These are phyloP conservation scores for Salix brachista DNA, from an alignment of 345 rosid species.

Conservation along the genomic window DNA sequence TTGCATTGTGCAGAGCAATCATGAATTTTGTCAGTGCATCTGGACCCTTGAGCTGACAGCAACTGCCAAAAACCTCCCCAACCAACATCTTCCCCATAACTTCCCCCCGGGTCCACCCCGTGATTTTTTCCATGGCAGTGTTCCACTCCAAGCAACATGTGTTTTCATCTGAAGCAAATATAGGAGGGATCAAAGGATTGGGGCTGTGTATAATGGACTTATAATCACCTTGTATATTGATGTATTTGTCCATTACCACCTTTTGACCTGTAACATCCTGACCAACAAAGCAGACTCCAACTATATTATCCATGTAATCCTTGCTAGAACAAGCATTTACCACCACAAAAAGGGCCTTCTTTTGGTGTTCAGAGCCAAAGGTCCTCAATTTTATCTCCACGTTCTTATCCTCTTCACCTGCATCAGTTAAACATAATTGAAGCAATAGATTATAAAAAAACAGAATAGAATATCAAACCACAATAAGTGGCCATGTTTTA, in stretches of 20 bases:
- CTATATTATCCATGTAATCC: constrained; percentile 79
- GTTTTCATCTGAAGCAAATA: constrained; percentile 90
- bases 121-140: constrained; percentile 94
- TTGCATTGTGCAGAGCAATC: constrained; percentile 82
- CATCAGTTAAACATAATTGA: constrained; percentile 15
- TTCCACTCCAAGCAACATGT: constrained; percentile 95
- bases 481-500: not conserved
- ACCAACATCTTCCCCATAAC: constrained; percentile 83
- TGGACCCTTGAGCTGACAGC: constrained; percentile 82
- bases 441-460: not conserved
- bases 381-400: constrained; percentile 89
- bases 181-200: constrained; percentile 90
- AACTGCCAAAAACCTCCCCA: constrained; percentile 89
- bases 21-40: constrained; percentile 89
- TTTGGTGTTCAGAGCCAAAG: constrained; percentile 49
- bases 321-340: constrained; percentile 94
- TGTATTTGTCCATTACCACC: constrained; percentile 90
- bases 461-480: not conserved
- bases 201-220: constrained; percentile 90
- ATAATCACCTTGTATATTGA: constrained; percentile 88
- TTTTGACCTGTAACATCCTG: constrained; percentile 92
- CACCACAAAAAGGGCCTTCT: constrained; percentile 73
- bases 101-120: constrained; percentile 66
- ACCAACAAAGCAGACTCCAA: constrained; percentile 93
- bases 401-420: constrained; percentile 89